Evolutionary conservation across 441 rosid species (phyloP).

Genomic region (Pelargonium exstipulatum): DNA sequence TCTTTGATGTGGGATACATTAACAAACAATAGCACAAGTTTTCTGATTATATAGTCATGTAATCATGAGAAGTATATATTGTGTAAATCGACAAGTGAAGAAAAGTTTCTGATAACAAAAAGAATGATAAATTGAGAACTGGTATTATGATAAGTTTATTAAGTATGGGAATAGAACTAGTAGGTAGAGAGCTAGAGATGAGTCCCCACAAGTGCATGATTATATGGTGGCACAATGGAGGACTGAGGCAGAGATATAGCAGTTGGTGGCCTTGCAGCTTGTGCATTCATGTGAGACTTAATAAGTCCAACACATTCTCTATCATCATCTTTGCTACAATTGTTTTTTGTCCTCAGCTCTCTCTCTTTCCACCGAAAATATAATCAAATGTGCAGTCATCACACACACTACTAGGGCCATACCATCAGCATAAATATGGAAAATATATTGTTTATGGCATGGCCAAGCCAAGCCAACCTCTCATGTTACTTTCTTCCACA

Average conservation of each 20-base stretch:
- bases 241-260: conserved; percentile 13
- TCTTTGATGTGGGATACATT: no score
- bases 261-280: conserved; percentile 31
- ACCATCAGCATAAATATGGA: conserved; percentile 13
- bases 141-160: conserved; percentile 6
- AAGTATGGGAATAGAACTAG: background rate
- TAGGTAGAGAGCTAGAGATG: background rate
- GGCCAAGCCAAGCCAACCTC: conserved; percentile 2
- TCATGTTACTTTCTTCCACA: background rate
- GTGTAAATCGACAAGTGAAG: background rate
- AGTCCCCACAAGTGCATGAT: conserved; percentile 39
- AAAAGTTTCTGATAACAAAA: background rate
- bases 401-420: conserved; percentile 16
- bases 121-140: background rate
- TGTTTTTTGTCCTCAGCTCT: conserved; percentile 5
- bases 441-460: background rate
- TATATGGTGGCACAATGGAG: conserved; percentile 21
- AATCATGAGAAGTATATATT: background rate
- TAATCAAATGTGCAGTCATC: conserved; percentile 20
- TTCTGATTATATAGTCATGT: no score
- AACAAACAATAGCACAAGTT: no score
- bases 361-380: conserved; percentile 20
- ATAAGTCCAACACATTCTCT: conserved; percentile 32
- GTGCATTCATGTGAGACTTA: conserved; percentile 52
- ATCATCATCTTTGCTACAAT: background rate